phyloP scores from a whole-genome alignment of 352 stramenopile species.

The Pythium angustatum region DNA sequence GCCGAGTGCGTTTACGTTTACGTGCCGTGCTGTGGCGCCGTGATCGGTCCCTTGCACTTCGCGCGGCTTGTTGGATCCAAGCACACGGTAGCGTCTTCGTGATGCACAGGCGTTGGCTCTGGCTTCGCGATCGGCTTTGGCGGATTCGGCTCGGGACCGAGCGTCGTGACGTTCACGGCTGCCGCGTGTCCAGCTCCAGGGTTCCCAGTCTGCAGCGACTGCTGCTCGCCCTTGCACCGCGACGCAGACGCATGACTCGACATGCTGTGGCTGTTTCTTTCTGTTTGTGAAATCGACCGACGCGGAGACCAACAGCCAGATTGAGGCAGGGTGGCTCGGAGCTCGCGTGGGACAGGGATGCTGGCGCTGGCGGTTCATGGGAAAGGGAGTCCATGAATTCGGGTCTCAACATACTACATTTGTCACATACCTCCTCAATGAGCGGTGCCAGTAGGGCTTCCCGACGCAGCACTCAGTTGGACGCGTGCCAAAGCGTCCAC shows the following conservation, averaged over 20 bases:
- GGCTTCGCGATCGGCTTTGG: neutral
- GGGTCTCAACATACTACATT: no score
- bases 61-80: neutral
- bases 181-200: neutral
- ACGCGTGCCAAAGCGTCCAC: neutral
- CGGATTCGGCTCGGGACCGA: neutral
- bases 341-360: no score
- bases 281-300: no score
- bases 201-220: neutral
- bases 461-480: no score
- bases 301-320: no score
- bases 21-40: no score
- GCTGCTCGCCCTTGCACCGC: slow-evolving; percentile 10
- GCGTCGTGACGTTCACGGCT: slow-evolving; percentile 6
- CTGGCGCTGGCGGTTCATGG: no score
- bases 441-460: no score
- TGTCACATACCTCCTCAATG: no score
- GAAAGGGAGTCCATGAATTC: no score
- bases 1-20: no score
- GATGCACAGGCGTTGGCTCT: neutral
- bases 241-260: slow-evolving; percentile 10
- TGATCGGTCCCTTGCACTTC: neutral
- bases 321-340: no score
- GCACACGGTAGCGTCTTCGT: neutral
- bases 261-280: neutral